A percentile compares a stretch with the other conserved stretches of the same genome.
Conservation (phyloP, 2,329 filamentous ascomycete genomes). For the Cytospora leucostoma region DNA sequence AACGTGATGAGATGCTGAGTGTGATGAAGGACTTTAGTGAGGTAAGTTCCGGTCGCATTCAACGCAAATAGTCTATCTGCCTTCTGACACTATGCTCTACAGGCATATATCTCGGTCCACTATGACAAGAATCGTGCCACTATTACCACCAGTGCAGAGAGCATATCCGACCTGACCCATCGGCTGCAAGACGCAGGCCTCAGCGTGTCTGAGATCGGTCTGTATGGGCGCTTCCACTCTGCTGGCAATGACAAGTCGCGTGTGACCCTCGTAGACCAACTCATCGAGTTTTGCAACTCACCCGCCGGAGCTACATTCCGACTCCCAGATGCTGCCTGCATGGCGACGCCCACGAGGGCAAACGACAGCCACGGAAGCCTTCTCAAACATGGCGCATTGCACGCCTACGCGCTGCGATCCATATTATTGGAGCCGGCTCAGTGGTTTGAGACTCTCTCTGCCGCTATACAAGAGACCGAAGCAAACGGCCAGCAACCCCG, state of each 20-base stretch:
- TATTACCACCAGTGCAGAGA: neutral
- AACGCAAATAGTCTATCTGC: too few relatives aligned
- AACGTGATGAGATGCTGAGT: too few relatives aligned
- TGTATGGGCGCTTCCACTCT: constrained; percentile 8
- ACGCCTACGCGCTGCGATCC: constrained; percentile 35
- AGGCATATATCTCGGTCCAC: neutral
- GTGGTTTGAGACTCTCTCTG: constrained; percentile 39
- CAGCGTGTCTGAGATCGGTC: constrained; percentile 12
- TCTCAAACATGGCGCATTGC: constrained; percentile 32
- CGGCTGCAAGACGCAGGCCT: constrained; percentile 2
- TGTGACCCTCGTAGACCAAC: constrained; percentile 29
- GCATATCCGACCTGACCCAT: constrained; percentile 2
- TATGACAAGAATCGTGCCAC: constrained; percentile 14
- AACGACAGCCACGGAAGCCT: constrained; percentile 24
- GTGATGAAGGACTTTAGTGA: too few relatives aligned
- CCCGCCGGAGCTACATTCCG: constrained; percentile 36
- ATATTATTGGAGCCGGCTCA: constrained; percentile 39
- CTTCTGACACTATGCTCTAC: too few relatives aligned
- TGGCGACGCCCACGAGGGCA: constrained; percentile 34
- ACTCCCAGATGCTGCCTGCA: constrained; percentile 35
- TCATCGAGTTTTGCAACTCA: constrained; percentile 34
- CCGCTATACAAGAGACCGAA: constrained; percentile 29
- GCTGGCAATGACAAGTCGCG: constrained; percentile 17
- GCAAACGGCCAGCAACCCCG: too few relatives aligned
- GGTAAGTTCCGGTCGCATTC: too few relatives aligned